These are phyloP conservation scores for Globisporangium apiculatum DNA, from an alignment of 352 stramenopile genomes.

Conservation along the genomic window DNA sequence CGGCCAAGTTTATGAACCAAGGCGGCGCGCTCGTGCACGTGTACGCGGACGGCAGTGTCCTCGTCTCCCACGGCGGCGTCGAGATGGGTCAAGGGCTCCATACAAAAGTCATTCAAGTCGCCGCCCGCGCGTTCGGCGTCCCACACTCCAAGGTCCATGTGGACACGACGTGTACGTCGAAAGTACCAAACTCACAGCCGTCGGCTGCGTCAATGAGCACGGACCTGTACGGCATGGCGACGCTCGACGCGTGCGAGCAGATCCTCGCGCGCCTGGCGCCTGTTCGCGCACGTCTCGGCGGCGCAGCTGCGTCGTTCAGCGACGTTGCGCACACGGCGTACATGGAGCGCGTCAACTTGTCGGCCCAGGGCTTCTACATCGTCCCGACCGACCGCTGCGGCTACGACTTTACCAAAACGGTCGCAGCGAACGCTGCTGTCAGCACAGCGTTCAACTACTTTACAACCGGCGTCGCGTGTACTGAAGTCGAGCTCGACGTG, in stretches of 20 bases:
- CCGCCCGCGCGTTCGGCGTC: slow-evolving; percentile 90
- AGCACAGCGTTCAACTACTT: slow-evolving; percentile 95
- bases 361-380: slow-evolving; percentile 94
- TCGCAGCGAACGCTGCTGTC: slow-evolving; percentile 85
- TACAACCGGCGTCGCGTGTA: slow-evolving; percentile 91
- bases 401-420: slow-evolving; percentile 89
- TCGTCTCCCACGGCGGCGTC: slow-evolving; percentile 94
- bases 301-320: slow-evolving; percentile 62
- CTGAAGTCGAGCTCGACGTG: slow-evolving; percentile 93
- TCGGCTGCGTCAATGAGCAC: slow-evolving; percentile 94
- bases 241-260: slow-evolving; percentile 93
- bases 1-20: slow-evolving; percentile 97
- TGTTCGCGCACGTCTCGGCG: slow-evolving; percentile 64
- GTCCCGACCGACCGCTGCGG: slow-evolving; percentile 88
- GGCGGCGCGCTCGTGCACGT: slow-evolving; percentile 93
- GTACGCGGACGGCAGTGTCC: slow-evolving; percentile 93
- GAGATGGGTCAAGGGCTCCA: slow-evolving; percentile 98
- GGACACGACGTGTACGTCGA: slow-evolving; percentile 92
- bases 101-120: slow-evolving; percentile 91
- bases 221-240: slow-evolving; percentile 96
- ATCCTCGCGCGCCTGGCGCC: slow-evolving; percentile 90
- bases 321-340: slow-evolving; percentile 87
- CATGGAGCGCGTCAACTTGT: slow-evolving; percentile 91
- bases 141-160: slow-evolving; percentile 90
- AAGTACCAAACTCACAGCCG: slow-evolving; percentile 92